A percentile compares a stretch with the other conserved stretches of the same genome.
Evolutionary conservation across 2,329 filamentous ascomycete genomes (phyloP).

Genomic region (Daldinia eschscholtzii): DNA sequence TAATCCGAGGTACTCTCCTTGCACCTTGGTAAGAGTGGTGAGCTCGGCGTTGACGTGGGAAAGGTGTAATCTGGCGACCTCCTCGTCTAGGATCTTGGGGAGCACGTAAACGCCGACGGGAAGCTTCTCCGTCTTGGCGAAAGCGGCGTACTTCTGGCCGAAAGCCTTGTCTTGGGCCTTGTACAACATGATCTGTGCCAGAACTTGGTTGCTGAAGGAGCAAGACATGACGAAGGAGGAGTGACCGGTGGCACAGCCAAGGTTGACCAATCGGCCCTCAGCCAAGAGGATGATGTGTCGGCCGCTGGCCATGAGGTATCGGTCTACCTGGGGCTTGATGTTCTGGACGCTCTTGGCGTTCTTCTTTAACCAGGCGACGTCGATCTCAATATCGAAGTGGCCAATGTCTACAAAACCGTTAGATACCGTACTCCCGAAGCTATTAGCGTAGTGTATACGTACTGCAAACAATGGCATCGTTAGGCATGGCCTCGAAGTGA

Average conservation of each 20-base stretch:
- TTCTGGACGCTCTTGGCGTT: slow-evolving; percentile 94
- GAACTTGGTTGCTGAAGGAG: slow-evolving; percentile 99
- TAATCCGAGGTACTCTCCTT: slow-evolving; percentile 95
- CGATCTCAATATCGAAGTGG: slow-evolving; percentile 99
- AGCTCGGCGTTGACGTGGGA: slow-evolving; percentile 95
- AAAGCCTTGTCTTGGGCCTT: slow-evolving; percentile 91
- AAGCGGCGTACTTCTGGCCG: slow-evolving; percentile 95
- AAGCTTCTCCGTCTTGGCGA: slow-evolving; percentile 91
- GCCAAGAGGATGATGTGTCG: slow-evolving; percentile 98
- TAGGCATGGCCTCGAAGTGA: slow-evolving; percentile 96
- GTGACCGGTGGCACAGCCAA: slow-evolving; percentile 98
- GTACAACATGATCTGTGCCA: slow-evolving; percentile 98
- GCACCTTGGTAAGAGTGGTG: slow-evolving; percentile 83
- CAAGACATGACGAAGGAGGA: slow-evolving; percentile 99
- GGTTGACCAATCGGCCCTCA: slow-evolving; percentile 98
- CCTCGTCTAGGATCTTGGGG: slow-evolving; percentile 99
- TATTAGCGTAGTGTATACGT: slow-evolving; percentile 55
- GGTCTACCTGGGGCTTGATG: slow-evolving; percentile 99
- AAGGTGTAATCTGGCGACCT: slow-evolving; percentile 94
- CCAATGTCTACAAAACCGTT: slow-evolving; percentile 78
- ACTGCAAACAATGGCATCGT: slow-evolving; percentile 99
- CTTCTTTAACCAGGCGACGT: slow-evolving; percentile 99
- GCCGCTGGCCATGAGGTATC: slow-evolving; percentile 93
- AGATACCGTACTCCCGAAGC: slow-evolving; percentile 12
- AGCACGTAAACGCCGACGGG: slow-evolving; percentile 93